Percentiles rank a stretch among this genome's conserved stretches.
Conservation (phyloP, 192 early-diverging fungal species). For the Phycomyces blakesleeanus region DNA sequence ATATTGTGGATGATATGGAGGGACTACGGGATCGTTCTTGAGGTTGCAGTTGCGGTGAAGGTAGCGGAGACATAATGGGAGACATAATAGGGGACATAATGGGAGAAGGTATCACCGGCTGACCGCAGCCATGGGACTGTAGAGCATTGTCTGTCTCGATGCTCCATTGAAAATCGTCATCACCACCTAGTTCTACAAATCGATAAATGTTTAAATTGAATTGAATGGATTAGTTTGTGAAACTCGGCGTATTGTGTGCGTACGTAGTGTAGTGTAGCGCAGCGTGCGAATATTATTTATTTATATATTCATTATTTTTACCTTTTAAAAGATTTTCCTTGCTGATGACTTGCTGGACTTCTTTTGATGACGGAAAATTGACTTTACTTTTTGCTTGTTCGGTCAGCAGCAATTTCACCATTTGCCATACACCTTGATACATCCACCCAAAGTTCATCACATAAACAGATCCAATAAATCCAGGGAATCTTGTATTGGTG, state of each 20-base stretch:
- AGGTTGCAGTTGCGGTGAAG: not conserved
- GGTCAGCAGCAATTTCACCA: constrained; percentile 34
- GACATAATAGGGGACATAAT: not conserved
- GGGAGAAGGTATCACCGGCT: not conserved
- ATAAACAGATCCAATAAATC: constrained; percentile 22
- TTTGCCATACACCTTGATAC: constrained; percentile 44
- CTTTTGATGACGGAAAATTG: constrained; percentile 27
- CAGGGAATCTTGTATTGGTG: constrained; percentile 28
- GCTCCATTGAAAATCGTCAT: constrained; percentile 21
- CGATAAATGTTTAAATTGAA: no score
- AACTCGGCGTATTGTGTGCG: no score
- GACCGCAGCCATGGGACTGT: constrained; percentile 16
- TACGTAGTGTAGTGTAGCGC: no score
- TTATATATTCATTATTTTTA: constrained; percentile 17
- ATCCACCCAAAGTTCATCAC: constrained; percentile 47
- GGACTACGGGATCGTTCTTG: not conserved
- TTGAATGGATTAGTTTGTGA: no score
- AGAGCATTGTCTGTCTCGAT: constrained; percentile 16
- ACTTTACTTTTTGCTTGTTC: constrained; percentile 35
- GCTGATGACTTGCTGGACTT: constrained; percentile 27
- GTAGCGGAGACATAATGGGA: not conserved
- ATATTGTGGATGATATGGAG: constrained; percentile 7
- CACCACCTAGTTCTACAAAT: constrained; percentile 21
- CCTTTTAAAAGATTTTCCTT: constrained; percentile 31
- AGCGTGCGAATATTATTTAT: no score